Percentiles rank a stretch among this genome's conserved stretches.
Conservation (phyloP, 441 rosid genomes). For the Populus hybrid region DNA sequence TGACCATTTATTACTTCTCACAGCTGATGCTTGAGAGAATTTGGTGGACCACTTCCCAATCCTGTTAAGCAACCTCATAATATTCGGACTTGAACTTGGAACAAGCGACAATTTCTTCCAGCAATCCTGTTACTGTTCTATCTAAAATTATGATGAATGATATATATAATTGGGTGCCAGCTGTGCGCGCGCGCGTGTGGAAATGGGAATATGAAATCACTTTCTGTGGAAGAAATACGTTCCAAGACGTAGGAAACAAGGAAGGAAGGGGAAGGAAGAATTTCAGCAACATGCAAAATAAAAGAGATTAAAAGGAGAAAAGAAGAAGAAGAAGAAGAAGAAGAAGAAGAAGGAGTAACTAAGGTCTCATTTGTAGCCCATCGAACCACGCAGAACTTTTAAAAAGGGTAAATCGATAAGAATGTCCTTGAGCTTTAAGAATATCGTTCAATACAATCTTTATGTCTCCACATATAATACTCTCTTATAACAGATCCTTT, state of each 20-base stretch:
- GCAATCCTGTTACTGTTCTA: neutral
- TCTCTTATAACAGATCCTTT: too few species aligned
- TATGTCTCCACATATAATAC: too few species aligned
- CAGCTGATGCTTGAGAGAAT: neutral
- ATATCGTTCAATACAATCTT: too few species aligned
- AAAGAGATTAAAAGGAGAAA: too few species aligned
- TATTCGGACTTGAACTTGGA: slow-evolving; percentile 10
- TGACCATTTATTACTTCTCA: neutral
- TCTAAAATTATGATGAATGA: neutral
- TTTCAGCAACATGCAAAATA: too few species aligned
- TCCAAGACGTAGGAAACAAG: neutral
- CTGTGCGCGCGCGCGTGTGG: neutral
- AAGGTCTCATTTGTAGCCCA: too few species aligned
- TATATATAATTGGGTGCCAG: neutral
- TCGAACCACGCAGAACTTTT: too few species aligned
- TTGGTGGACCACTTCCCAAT: slow-evolving; percentile 13
- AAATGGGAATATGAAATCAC: neutral
- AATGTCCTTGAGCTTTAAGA: too few species aligned
- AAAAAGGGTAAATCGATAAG: too few species aligned
- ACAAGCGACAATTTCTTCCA: slow-evolving; percentile 4
- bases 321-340: too few species aligned
- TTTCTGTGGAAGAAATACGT: neutral
- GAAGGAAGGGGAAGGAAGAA: neutral
- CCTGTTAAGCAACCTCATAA: neutral
- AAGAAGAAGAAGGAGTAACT: too few species aligned